phyloP scores from a whole-genome alignment of 2,329 filamentous ascomycete species.

The Ambrosiella xylebori region DNA sequence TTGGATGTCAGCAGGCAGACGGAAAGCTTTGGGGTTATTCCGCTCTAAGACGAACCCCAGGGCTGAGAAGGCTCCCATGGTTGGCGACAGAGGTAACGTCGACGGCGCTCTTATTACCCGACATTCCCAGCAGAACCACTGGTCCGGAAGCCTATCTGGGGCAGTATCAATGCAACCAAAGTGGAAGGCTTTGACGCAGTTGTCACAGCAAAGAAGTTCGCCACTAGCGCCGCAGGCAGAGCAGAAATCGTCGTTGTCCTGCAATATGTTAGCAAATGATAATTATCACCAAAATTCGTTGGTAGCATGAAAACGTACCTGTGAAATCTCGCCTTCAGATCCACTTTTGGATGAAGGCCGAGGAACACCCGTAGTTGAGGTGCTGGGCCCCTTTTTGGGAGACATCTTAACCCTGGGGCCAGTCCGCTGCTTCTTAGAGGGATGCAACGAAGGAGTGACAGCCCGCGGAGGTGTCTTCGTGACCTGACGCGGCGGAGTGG shows the following conservation, averaged over 20 bases:
- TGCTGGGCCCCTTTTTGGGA: slow-evolving; percentile 60
- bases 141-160: slow-evolving; percentile 47
- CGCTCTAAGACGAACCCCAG: slow-evolving; percentile 49
- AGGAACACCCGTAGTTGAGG: slow-evolving; percentile 46
- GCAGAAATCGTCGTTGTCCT: slow-evolving; percentile 83
- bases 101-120: slow-evolving; percentile 24
- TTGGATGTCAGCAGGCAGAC: slow-evolving; percentile 52
- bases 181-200: slow-evolving; percentile 79
- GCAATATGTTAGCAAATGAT: slow-evolving; percentile 9
- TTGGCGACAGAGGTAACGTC: slow-evolving; percentile 5
- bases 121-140: slow-evolving; percentile 76
- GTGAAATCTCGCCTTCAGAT: slow-evolving; percentile 19
- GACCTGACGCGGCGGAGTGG: slow-evolving; percentile 34
- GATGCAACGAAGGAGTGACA: slow-evolving; percentile 38
- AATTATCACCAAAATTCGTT: not conserved
- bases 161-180: slow-evolving; percentile 71
- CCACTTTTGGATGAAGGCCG: slow-evolving; percentile 32
- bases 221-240: slow-evolving; percentile 70
- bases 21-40: slow-evolving; percentile 55
- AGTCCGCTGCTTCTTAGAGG: slow-evolving; percentile 42
- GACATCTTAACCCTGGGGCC: slow-evolving; percentile 52
- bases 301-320: slow-evolving; percentile 28
- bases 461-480: slow-evolving; percentile 38
- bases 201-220: slow-evolving; percentile 82
- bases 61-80: slow-evolving; percentile 38